phyloP scores from a whole-genome alignment of 306 rosid species.

The Begonia fuchsioides region DNA sequence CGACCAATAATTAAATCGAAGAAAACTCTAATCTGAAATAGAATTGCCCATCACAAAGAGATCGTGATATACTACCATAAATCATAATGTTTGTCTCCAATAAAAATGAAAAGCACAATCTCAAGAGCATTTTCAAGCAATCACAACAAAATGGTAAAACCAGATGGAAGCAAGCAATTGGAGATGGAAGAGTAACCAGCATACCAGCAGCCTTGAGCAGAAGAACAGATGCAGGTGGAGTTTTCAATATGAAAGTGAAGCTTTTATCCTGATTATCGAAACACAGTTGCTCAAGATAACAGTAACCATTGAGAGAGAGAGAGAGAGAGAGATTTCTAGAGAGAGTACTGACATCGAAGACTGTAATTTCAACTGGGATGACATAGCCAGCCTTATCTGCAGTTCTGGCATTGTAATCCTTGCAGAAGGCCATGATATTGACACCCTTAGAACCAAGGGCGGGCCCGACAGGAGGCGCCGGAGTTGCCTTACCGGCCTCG shows the following conservation, averaged over 20 bases:
- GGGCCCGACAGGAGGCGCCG: conserved; percentile 98
- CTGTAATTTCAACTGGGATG: conserved; percentile 95
- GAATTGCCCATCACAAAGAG: too few species aligned
- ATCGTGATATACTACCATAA: too few species aligned
- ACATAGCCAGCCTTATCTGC: conserved; percentile 92
- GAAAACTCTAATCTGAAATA: too few species aligned
- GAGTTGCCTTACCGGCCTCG: conserved; percentile 99
- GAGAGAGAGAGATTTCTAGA: background rate
- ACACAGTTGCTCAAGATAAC: too few species aligned
- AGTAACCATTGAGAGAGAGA: too few species aligned
- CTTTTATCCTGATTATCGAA: conserved; percentile 54
- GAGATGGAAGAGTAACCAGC: background rate
- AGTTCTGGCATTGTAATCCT: conserved; percentile 91
- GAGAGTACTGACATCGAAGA: conserved; percentile 53
- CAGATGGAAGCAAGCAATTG: too few species aligned
- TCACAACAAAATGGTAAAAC: too few species aligned
- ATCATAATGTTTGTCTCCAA: too few species aligned
- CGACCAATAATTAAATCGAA: too few species aligned
- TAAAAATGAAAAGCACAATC: too few species aligned
- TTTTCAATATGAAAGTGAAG: conserved; percentile 84
- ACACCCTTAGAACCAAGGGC: conserved; percentile 98
- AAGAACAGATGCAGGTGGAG: conserved; percentile 95
- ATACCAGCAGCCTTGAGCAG: conserved; percentile 97
- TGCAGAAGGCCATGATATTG: conserved; percentile 93
- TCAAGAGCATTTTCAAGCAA: too few species aligned